Percentiles rank a stretch among this genome's conserved stretches.
Evolutionary conservation across 2,329 filamentous ascomycete genomes (phyloP).

Genomic region (Cladophialophora chaetospira): DNA sequence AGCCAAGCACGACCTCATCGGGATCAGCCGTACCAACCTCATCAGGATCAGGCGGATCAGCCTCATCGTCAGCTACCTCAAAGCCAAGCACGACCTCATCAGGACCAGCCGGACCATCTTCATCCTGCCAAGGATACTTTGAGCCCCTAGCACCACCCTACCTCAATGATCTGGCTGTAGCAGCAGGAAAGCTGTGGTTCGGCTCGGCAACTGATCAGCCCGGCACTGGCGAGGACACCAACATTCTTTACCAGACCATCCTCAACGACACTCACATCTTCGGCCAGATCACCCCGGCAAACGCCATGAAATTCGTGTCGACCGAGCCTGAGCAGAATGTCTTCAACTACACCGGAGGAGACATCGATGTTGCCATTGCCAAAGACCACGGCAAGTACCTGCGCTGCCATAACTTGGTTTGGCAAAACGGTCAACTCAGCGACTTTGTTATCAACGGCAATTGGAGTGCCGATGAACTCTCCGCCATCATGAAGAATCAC

Average conservation of each 20-base stretch:
- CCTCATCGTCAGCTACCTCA: background rate
- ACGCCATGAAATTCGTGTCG: slow-evolving; percentile 56
- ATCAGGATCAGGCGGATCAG: slow-evolving; percentile 8
- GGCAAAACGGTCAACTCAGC: slow-evolving; percentile 51
- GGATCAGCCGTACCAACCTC: slow-evolving; percentile 3
- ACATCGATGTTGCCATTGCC: slow-evolving; percentile 49
- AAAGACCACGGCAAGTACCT: slow-evolving; percentile 50
- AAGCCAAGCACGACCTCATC: slow-evolving; percentile 4
- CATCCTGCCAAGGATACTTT: slow-evolving; percentile 15
- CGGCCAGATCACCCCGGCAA: slow-evolving; percentile 65
- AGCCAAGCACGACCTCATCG: slow-evolving; percentile 1
- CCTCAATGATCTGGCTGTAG: slow-evolving; percentile 58
- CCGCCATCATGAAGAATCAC: slow-evolving; percentile 54
- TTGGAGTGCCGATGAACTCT: slow-evolving; percentile 63
- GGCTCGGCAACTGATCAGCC: slow-evolving; percentile 61
- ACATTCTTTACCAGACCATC: slow-evolving; percentile 58
- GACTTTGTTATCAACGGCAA: slow-evolving; percentile 53
- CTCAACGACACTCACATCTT: slow-evolving; percentile 61
- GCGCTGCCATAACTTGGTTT: slow-evolving; percentile 64
- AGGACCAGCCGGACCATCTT: slow-evolving; percentile 8
- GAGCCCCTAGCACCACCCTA: slow-evolving; percentile 37
- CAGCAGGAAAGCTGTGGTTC: slow-evolving; percentile 58
- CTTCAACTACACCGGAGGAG: slow-evolving; percentile 62
- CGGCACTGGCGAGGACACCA: slow-evolving; percentile 46
- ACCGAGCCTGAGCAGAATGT: slow-evolving; percentile 59